Percentiles rank a stretch among this genome's conserved stretches.
phyloP scores from a whole-genome alignment of 805 yeast species.

The Tetrapisispora taiwanensis region DNA sequence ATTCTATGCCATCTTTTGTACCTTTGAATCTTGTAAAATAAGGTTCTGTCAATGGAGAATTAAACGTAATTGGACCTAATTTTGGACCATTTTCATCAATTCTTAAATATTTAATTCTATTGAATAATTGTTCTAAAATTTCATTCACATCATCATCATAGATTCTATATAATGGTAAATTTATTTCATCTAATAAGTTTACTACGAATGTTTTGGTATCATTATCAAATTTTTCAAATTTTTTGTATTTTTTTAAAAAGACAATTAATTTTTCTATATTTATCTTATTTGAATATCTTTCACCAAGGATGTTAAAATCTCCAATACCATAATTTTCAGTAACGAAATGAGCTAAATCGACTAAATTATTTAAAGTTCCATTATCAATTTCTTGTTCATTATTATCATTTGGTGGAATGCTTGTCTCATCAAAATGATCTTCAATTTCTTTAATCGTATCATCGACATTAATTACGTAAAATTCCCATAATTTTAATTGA shows the following conservation, averaged over 20 bases:
- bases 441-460: constrained; percentile 24
- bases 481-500: constrained; percentile 74
- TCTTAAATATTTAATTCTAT: constrained; percentile 67
- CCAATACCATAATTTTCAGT: constrained; percentile 32
- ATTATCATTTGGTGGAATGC: constrained; percentile 2
- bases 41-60: constrained; percentile 66
- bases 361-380: constrained; percentile 29
- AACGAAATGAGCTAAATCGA: constrained; percentile 41
- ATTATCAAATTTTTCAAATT: constrained; percentile 24
- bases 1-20: constrained; percentile 41
- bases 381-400: neutral
- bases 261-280: constrained; percentile 42
- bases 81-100: constrained; percentile 76
- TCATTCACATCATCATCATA: constrained; percentile 66
- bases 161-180: constrained; percentile 55
- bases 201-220: constrained; percentile 34
- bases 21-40: constrained; percentile 68
- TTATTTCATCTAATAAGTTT: constrained; percentile 63
- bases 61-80: constrained; percentile 51
- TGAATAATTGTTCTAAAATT: constrained; percentile 59
- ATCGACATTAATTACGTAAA: constrained; percentile 57
- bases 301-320: constrained; percentile 35
- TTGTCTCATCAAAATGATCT: neutral
- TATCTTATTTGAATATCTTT: constrained; percentile 45
- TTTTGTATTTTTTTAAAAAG: constrained; percentile 35